A percentile compares a stretch with the other conserved stretches of the same genome.
phyloP scores from a whole-genome alignment of 768 basidiomycete species.

The Rhodotorula babjevae region DNA sequence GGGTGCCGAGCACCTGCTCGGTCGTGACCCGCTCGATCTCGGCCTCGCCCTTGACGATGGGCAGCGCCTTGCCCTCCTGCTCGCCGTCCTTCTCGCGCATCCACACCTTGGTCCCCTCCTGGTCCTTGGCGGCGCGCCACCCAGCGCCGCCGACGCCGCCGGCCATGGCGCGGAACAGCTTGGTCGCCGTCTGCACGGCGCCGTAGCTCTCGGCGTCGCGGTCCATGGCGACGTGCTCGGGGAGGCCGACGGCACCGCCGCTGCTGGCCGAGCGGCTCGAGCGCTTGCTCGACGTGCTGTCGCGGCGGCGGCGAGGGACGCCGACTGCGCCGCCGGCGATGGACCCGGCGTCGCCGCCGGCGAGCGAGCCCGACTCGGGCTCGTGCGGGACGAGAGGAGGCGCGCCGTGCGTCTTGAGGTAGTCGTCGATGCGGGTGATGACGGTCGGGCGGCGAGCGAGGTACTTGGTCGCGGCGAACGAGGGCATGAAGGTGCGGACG shows the following conservation, averaged over 20 bases:
- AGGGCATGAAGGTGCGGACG: conserved; percentile 34
- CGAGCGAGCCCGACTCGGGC: conserved; percentile 8
- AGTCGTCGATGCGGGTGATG: conserved; percentile 29
- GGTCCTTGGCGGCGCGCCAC: conserved; percentile 22
- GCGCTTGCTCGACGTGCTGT: conserved; percentile 10
- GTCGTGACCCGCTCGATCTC: conserved; percentile 30
- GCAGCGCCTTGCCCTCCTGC: conserved; percentile 1
- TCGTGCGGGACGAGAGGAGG: conserved; percentile 30
- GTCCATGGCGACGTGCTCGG: conserved; percentile 22
- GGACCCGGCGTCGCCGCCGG: not conserved
- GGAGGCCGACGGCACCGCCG: conserved; percentile 11
- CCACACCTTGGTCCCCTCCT: conserved; percentile 19
- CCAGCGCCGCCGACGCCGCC: conserved; percentile 24
- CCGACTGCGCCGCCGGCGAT: not conserved
- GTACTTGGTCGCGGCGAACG: conserved; percentile 32
- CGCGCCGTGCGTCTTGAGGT: conserved; percentile 32
- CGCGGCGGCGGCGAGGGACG: conserved; percentile 1
- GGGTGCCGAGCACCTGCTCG: conserved; percentile 36
- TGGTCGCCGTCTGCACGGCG: conserved; percentile 22
- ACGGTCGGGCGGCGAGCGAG: conserved; percentile 34
- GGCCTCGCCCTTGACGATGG: conserved; percentile 33
- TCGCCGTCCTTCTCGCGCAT: conserved; percentile 1
- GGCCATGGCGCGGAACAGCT: conserved; percentile 24
- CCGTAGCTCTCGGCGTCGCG: not conserved
- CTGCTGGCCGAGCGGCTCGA: conserved; percentile 1